Conservation (phyloP, 495 filamentous ascomycete species). For the Annulohypoxylon nitens region DNA sequence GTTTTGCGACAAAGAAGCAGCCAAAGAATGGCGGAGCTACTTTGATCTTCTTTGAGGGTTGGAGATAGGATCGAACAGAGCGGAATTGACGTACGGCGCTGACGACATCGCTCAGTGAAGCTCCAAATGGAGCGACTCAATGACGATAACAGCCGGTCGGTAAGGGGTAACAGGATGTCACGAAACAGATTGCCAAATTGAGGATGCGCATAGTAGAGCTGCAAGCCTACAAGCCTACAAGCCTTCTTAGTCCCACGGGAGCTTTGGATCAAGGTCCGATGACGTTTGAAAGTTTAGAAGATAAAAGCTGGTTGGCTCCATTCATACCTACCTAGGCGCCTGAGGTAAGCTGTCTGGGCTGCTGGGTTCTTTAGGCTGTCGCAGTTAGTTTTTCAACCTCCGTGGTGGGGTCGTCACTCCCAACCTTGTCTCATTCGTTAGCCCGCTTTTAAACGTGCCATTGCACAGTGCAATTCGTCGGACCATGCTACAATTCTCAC, state of each 20-base stretch:
- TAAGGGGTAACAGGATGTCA: slow-evolving; percentile 31
- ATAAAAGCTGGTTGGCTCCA: slow-evolving; percentile 2
- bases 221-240: slow-evolving; percentile 16
- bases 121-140: slow-evolving; percentile 38
- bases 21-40: slow-evolving; percentile 7
- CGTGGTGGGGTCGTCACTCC: slow-evolving; percentile 25
- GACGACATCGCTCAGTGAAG: slow-evolving; percentile 46
- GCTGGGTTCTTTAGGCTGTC: neutral
- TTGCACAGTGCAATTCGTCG: slow-evolving; percentile 20
- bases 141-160: slow-evolving; percentile 20
- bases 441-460: slow-evolving; percentile 30
- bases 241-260: slow-evolving; percentile 26
- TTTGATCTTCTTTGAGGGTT: neutral
- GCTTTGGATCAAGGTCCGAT: slow-evolving; percentile 27
- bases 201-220: slow-evolving; percentile 39
- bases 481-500: neutral
- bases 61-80: neutral
- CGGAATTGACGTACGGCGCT: slow-evolving; percentile 48
- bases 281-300: slow-evolving; percentile 13
- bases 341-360: neutral
- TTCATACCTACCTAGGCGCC: neutral
- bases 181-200: slow-evolving; percentile 31
- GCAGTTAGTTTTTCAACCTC: slow-evolving; percentile 27
- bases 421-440: slow-evolving; percentile 23
- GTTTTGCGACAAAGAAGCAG: slow-evolving; percentile 7